A percentile compares a stretch with the other conserved stretches of the same genome.
Conservation (phyloP, 1,284 basidiomycete species). For the Cutaneotrichosporon mucoides region DNA sequence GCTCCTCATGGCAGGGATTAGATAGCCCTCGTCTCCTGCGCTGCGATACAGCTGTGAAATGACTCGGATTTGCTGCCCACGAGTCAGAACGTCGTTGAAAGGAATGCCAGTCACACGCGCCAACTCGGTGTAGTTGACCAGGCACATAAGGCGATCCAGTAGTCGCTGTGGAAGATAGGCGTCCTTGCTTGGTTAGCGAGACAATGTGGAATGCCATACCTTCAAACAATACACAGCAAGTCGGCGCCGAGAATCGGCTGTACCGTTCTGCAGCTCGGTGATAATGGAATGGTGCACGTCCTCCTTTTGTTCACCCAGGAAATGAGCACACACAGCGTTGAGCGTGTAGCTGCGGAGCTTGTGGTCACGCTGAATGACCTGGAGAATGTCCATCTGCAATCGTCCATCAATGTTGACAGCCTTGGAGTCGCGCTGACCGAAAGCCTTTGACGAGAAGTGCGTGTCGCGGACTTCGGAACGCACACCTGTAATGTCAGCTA, state of each 20-base stretch:
- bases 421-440: slow-evolving; percentile 90
- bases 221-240: slow-evolving; percentile 94
- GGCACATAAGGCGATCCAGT: slow-evolving; percentile 95
- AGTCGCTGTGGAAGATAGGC: slow-evolving; percentile 93
- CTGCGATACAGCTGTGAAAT: slow-evolving; percentile 86
- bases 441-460: slow-evolving; percentile 93
- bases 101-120: slow-evolving; percentile 95
- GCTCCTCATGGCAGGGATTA: slow-evolving; percentile 74
- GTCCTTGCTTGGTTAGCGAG: slow-evolving; percentile 57
- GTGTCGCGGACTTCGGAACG: slow-evolving; percentile 80
- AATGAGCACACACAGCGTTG: slow-evolving; percentile 92
- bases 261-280: slow-evolving; percentile 92
- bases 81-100: slow-evolving; percentile 84
- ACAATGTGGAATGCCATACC: slow-evolving; percentile 51
- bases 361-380: slow-evolving; percentile 95
- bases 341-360: slow-evolving; percentile 92
- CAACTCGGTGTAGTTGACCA: slow-evolving; percentile 95
- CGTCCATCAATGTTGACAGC: slow-evolving; percentile 84
- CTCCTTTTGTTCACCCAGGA: slow-evolving; percentile 94
- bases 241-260: slow-evolving; percentile 78
- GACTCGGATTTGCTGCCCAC: slow-evolving; percentile 95
- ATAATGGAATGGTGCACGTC: slow-evolving; percentile 97
- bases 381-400: slow-evolving; percentile 85
- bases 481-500: slow-evolving; percentile 53
- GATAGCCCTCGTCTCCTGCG: slow-evolving; percentile 80